A percentile compares a stretch with the other conserved stretches of the same genome.
phyloP scores from a whole-genome alignment of 75 land plant genomes.

The Pinus tabuliformis region DNA sequence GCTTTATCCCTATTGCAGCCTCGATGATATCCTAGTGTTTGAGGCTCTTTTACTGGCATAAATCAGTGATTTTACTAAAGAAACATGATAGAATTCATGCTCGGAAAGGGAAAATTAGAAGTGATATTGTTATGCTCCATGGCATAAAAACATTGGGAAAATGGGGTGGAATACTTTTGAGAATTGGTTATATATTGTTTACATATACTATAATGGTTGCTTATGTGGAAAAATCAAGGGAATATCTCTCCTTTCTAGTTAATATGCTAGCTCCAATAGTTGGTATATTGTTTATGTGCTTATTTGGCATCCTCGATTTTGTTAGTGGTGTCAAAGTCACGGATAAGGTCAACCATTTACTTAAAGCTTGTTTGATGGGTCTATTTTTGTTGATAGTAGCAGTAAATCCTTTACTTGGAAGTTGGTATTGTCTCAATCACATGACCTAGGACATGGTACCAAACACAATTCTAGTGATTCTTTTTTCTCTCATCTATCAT shows the following conservation, averaged over 20 bases:
- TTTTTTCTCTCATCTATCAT: too few species aligned
- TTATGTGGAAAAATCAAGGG: constrained; percentile 69
- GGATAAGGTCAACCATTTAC: constrained; percentile 67
- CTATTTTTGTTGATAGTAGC: too few species aligned
- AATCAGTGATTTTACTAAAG: constrained; percentile 45
- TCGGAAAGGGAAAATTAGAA: constrained; percentile 14
- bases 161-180: constrained; percentile 53
- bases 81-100: constrained; percentile 20
- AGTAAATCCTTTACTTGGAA: too few species aligned
- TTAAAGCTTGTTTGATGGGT: constrained; percentile 69
- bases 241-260: constrained; percentile 46
- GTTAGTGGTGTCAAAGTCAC: constrained; percentile 51
- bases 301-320: constrained; percentile 42
- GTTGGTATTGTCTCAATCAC: too few species aligned
- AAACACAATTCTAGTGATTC: too few species aligned
- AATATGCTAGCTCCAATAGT: constrained; percentile 38
- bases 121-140: constrained; percentile 69
- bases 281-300: constrained; percentile 38
- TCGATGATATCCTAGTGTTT: constrained; percentile 50
- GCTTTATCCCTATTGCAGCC: constrained; percentile 66
- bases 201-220: constrained; percentile 74
- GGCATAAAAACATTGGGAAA: constrained; percentile 82
- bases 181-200: constrained; percentile 55
- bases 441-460: too few species aligned
- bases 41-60: constrained; percentile 79